These are phyloP conservation scores for Silene latifolia DNA, from an alignment of 148 eudicot genomes.

Conservation along the genomic window DNA sequence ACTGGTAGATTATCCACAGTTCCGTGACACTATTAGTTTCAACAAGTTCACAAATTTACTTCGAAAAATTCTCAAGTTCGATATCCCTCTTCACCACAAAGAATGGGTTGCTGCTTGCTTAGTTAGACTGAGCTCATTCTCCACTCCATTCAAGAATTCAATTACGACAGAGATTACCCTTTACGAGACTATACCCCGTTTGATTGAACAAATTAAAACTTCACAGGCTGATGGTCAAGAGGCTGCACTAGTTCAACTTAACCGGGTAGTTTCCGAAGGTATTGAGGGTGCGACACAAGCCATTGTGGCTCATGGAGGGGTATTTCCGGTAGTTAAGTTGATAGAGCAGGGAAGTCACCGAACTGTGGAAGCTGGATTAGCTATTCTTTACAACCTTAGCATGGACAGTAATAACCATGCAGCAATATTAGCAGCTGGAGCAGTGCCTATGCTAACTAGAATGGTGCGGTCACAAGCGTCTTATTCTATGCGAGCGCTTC, in stretches of 20 bases:
- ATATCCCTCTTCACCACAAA: constrained; percentile 57
- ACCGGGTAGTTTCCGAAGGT: constrained; percentile 59
- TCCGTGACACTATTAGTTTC: constrained; percentile 30
- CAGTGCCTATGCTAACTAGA: constrained; percentile 47
- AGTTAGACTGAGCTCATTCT: constrained; percentile 46
- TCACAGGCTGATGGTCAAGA: constrained; percentile 43
- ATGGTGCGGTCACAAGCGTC: constrained; percentile 49
- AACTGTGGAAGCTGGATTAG: constrained; percentile 57
- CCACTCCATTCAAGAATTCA: constrained; percentile 42
- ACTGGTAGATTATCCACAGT: constrained; percentile 48
- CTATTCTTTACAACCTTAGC: constrained; percentile 59
- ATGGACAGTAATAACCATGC: constrained; percentile 74
- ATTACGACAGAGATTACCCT: constrained; percentile 53
- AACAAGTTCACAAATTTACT: constrained; percentile 45
- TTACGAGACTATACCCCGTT: constrained; percentile 70
- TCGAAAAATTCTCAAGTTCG: constrained; percentile 50
- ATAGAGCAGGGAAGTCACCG: constrained; percentile 54
- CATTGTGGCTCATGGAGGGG: constrained; percentile 51
- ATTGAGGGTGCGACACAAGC: constrained; percentile 45
- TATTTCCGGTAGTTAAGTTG: constrained; percentile 55
- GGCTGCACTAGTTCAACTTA: constrained; percentile 63
- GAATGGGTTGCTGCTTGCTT: constrained; percentile 81
- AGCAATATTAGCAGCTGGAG: constrained; percentile 64
- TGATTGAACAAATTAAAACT: constrained; percentile 51
- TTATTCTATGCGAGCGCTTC: constrained; percentile 65